Evolutionary conservation across 495 filamentous ascomycete species (phyloP).

Genomic region (Aspergillus kassunensis): DNA sequence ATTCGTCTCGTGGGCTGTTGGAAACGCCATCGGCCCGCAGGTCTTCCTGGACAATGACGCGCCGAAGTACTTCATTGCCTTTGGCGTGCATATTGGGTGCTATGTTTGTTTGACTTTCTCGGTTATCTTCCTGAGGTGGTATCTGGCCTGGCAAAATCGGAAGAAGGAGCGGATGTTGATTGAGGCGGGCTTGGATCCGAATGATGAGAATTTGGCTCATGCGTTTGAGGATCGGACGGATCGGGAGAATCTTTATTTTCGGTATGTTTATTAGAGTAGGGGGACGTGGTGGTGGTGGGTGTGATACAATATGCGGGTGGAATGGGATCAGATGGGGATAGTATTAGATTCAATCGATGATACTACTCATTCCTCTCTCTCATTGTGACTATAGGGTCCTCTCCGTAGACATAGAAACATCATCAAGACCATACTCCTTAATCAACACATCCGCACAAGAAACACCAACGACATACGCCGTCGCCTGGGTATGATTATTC

Average conservation of each 20-base stretch:
- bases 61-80: constrained; percentile 39
- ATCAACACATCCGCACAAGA: constrained; percentile 7
- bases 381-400: no score
- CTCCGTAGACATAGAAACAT: no score
- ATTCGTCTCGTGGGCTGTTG: constrained; percentile 41
- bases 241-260: constrained; percentile 43
- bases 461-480: constrained; percentile 17
- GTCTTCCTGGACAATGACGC: constrained; percentile 38
- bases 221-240: constrained; percentile 50
- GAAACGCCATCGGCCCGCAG: constrained; percentile 48
- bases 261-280: constrained; percentile 49
- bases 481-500: constrained; percentile 39
- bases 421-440: constrained; percentile 7
- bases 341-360: no score
- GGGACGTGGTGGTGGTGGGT: no score
- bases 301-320: no score
- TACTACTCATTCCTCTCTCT: no score
- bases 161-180: constrained; percentile 36
- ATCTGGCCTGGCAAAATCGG: constrained; percentile 33
- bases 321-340: no score
- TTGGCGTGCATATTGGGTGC: constrained; percentile 41
- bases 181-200: constrained; percentile 24
- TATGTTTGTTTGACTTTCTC: constrained; percentile 34
- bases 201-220: constrained; percentile 30
- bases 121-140: constrained; percentile 36